Base-by-base conservation (phyloP, 2,329 filamentous ascomycete genomes). In the Aureobasidium sp. region DNA sequence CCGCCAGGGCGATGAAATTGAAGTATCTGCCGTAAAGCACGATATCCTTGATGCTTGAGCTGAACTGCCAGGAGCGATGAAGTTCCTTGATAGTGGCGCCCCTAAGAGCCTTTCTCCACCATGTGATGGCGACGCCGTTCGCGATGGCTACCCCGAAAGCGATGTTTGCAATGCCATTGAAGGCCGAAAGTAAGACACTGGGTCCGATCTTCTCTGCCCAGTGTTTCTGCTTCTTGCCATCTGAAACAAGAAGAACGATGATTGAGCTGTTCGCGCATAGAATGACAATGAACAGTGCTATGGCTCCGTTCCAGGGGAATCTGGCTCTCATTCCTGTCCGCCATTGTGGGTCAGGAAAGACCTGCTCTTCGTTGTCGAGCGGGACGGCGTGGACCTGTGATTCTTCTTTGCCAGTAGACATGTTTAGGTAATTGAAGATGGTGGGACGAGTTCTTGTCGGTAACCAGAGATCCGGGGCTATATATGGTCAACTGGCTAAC, bases 1-100 rank as follows among this genome's bases (percentile, higher is more conserved):
- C 68, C 1, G 68, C 67, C 2, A 70, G 60, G 6, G 68, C 68
- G 27, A 69, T 68, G 41, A 68, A 36, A 61, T 70, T 70, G 65
- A 70, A 69, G 62, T 66, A 67, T 58, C 63, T 68, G 22, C 63
- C 67, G 3, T 57, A 64, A 0, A 68, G 49, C 4, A 67, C 39
- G 3, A 69, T 47, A 5, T 67, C 63, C 20, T 67, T 65, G 39
- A 69, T 39, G 22, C 64, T 67, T 22, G 64, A 63, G 56, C 64
- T 65, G 62, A 69, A 70, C 9, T 61, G 53, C 66, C 67, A 70
- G 1, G 65, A 67, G 1, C 65, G 62, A 37, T 70, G 67, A 2
- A 69, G 64, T 20, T 69, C 59, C n/a, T 66, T 34, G 22, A 69
- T 67, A 6, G 67, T 68, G 2, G 64, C 63, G 9, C 68, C 68